Evolutionary conservation across 2,329 filamentous ascomycete genomes (phyloP).

Genomic region (Talaromyces sp.): DNA sequence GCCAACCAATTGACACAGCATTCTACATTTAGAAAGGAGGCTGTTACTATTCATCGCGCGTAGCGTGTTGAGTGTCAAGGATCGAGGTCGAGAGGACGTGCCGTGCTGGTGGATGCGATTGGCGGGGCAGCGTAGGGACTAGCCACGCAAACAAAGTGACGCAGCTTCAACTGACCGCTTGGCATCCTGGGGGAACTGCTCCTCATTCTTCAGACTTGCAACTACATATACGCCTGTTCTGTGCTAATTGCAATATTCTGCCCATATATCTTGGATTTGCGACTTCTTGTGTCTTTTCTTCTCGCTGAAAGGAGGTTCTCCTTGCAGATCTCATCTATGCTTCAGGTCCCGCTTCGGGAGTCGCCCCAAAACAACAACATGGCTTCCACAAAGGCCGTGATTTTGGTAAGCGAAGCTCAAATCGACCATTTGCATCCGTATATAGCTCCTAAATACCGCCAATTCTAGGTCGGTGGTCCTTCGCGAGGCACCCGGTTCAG

Average conservation of each 20-base stretch:
- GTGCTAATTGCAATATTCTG: background rate
- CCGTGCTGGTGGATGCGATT: background rate
- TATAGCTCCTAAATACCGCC: background rate
- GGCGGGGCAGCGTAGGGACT: slow-evolving; percentile 6
- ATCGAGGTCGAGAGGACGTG: background rate
- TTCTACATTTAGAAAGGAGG: background rate
- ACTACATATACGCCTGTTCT: background rate
- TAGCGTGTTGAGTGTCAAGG: background rate
- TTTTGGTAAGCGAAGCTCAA: slow-evolving; percentile 63
- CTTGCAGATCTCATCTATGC: slow-evolving; percentile 30
- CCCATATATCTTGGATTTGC: background rate
- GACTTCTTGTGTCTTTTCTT: background rate
- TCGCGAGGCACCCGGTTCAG: slow-evolving; percentile 94
- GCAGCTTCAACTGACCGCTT: slow-evolving; percentile 13
- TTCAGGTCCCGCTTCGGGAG: slow-evolving; percentile 46
- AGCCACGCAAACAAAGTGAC: slow-evolving; percentile 5
- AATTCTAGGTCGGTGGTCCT: slow-evolving; percentile 77
- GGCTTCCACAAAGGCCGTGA: slow-evolving; percentile 84
- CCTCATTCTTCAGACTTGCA: background rate
- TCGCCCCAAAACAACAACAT: slow-evolving; percentile 26
- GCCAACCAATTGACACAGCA: background rate
- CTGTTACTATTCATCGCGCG: background rate
- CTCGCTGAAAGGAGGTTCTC: background rate
- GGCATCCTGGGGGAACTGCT: background rate
- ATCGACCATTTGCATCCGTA: background rate